Base-by-base conservation (phyloP, 2,329 filamentous ascomycete species). In the Fulvia fulva region DNA sequence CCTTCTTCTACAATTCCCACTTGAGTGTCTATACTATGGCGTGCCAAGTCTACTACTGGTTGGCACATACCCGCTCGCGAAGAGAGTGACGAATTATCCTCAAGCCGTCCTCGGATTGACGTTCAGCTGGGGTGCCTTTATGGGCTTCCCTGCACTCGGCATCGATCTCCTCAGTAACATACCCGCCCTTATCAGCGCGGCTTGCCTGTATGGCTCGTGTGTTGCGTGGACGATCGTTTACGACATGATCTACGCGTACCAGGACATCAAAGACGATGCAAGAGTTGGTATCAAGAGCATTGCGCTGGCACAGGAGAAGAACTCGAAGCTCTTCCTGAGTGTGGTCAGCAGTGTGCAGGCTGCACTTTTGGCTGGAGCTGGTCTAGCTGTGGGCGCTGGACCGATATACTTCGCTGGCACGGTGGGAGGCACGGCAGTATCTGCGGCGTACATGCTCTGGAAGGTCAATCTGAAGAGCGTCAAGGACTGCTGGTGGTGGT, bases 181-280 rank as follows among this genome's bases (percentile, higher is more conserved):
- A 22, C 74, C 83, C 1, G 88, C 89, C 2, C 71, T 90, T 58
- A 78, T 81, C 3, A 85, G 88, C 1, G 88, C 89, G 0, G 83
- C 80, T 2, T 83, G 83, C 57, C 77, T 96, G 51, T 95, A 95
- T 71, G 77, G 82, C 11, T 91, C 88, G 45, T 94, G 91, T 66
- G 80, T 94, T 23, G 86, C 89, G 2, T 96, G 91, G 91, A 95
- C 90, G 0, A 82, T 95, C 25, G 76, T 95, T 41, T 96, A 95
- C 73, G 91, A 96, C 72, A 95, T 94, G 85, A 91, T 96, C 30
- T 96, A 96, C 73, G 91, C 91, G 14, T 91, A 95, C 71, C 93
- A 94, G 86, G 91, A 96, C 68, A 88, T 93, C 72, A 87, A 87
- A 68, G 90, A 96, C 67, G 91, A 96, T 70, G 85, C 81, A 61